Conservation (phyloP, 2,329 filamentous ascomycete genomes). For the Pyricularia pennisetigena region DNA sequence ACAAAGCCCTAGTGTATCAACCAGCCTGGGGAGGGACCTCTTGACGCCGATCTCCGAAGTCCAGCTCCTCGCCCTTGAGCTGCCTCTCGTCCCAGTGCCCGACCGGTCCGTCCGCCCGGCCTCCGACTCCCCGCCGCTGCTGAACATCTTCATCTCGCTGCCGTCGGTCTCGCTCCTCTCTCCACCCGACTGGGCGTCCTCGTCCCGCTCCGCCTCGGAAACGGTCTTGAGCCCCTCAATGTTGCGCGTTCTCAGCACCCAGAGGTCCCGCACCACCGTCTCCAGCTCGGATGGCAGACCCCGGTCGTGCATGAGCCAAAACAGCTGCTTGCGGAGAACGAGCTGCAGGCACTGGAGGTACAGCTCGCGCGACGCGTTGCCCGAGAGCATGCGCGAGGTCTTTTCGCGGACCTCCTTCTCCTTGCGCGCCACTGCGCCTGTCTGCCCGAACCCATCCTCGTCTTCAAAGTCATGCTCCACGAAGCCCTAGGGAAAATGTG, state of each 20-base stretch:
- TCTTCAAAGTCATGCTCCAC: slow-evolving; percentile 50
- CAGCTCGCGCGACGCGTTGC: slow-evolving; percentile 61
- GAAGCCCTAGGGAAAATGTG: slow-evolving; percentile 30
- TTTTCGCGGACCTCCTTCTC: slow-evolving; percentile 48
- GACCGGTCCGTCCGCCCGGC: slow-evolving; percentile 16
- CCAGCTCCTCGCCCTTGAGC: slow-evolving; percentile 30
- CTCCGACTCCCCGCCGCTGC: slow-evolving; percentile 22
- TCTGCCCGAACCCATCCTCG: slow-evolving; percentile 57
- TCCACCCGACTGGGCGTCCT: neutral
- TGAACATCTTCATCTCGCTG: slow-evolving; percentile 3
- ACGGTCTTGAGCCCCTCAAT: slow-evolving; percentile 44
- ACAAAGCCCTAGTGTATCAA: slow-evolving; percentile 68
- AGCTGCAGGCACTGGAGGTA: slow-evolving; percentile 81
- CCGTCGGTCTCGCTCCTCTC: neutral
- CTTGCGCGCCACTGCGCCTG: slow-evolving; percentile 43
- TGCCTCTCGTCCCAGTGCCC: slow-evolving; percentile 18
- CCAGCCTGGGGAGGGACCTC: slow-evolving; percentile 53
- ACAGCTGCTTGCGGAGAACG: slow-evolving; percentile 70
- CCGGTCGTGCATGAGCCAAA: slow-evolving; percentile 59
- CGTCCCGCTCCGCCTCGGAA: slow-evolving; percentile 13
- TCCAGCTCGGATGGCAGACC: slow-evolving; percentile 66
- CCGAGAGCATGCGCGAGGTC: slow-evolving; percentile 46
- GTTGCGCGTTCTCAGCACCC: slow-evolving; percentile 57
- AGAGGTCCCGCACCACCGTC: slow-evolving; percentile 72
- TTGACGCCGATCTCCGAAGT: slow-evolving; percentile 30